A percentile compares a stretch with the other conserved stretches of the same genome.
phyloP scores from a whole-genome alignment of 2,329 filamentous ascomycete species.

The Dothistroma septosporum region DNA sequence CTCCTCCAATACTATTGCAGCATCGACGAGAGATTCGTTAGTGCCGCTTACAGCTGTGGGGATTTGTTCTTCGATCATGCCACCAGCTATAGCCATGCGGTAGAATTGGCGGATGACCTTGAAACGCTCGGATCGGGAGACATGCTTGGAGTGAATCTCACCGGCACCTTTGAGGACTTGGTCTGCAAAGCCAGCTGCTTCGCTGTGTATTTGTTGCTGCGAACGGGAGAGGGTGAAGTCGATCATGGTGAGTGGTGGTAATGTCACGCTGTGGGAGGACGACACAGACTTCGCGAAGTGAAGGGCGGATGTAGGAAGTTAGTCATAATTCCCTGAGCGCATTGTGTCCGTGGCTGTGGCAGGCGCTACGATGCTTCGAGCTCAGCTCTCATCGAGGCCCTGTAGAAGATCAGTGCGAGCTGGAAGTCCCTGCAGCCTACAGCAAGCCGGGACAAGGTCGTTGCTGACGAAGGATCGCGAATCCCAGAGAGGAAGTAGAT shows the following conservation, averaged over 20 bases:
- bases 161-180: conserved; percentile 27
- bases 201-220: conserved; percentile 29
- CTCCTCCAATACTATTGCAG: conserved; percentile 52
- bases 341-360: background rate
- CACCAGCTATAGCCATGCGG: conserved; percentile 40
- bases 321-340: no score
- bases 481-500: conserved; percentile 6
- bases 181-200: conserved; percentile 28
- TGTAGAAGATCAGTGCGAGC: background rate
- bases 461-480: conserved; percentile 4
- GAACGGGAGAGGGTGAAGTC: conserved; percentile 33
- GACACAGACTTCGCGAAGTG: no score
- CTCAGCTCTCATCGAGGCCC: background rate
- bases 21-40: conserved; percentile 45
- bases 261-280: background rate
- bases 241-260: conserved; percentile 19
- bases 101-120: conserved; percentile 48
- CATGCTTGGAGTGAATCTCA: conserved; percentile 25
- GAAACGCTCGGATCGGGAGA: conserved; percentile 41
- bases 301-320: no score
- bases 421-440: background rate
- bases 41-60: conserved; percentile 46
- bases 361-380: no score
- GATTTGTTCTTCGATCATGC: conserved; percentile 49
- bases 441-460: background rate